Evolutionary conservation across 495 filamentous ascomycete species (phyloP).

Genomic region (Parathielavia hyrcaniae): DNA sequence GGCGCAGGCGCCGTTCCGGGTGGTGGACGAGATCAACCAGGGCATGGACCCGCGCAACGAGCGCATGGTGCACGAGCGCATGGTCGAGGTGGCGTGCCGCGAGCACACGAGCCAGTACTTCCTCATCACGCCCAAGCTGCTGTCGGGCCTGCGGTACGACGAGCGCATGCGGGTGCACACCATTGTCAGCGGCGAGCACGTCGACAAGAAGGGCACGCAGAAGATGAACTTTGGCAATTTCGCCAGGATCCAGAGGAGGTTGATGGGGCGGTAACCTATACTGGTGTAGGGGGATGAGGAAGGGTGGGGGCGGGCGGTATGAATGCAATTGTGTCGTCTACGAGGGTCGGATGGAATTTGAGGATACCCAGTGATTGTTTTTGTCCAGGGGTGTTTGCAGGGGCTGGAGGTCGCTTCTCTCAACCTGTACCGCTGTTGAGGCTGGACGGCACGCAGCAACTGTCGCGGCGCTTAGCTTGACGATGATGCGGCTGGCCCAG

Average conservation of each 20-base stretch:
- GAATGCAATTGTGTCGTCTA: not conserved
- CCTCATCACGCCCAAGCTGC: conserved; percentile 96
- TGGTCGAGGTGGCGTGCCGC: conserved; percentile 88
- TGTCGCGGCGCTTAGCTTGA: too few relatives aligned
- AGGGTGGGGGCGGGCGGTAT: not conserved
- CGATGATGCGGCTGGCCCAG: too few relatives aligned
- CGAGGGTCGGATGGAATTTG: not conserved
- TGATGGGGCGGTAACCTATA: conserved; percentile 23
- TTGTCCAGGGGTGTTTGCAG: not conserved
- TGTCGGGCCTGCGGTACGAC: conserved; percentile 78
- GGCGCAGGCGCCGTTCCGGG: conserved; percentile 93
- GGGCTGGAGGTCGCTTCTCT: not conserved
- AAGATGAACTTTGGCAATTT: conserved; percentile 54
- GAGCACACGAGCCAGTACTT: conserved; percentile 73
- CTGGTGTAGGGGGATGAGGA: too few relatives aligned
- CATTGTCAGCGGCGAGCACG: conserved; percentile 87
- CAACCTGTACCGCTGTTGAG: not conserved
- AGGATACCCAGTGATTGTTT: conserved; percentile 6
- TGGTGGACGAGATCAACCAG: conserved; percentile 99
- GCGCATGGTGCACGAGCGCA: conserved; percentile 90
- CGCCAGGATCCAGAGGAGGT: conserved; percentile 40
- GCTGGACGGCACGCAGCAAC: too few relatives aligned
- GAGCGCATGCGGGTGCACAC: conserved; percentile 86
- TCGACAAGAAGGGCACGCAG: conserved; percentile 49
- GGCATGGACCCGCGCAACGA: conserved; percentile 99